These are phyloP conservation scores for Tephrocybe rancida DNA, from an alignment of 768 basidiomycete genomes.

Conservation along the genomic window DNA sequence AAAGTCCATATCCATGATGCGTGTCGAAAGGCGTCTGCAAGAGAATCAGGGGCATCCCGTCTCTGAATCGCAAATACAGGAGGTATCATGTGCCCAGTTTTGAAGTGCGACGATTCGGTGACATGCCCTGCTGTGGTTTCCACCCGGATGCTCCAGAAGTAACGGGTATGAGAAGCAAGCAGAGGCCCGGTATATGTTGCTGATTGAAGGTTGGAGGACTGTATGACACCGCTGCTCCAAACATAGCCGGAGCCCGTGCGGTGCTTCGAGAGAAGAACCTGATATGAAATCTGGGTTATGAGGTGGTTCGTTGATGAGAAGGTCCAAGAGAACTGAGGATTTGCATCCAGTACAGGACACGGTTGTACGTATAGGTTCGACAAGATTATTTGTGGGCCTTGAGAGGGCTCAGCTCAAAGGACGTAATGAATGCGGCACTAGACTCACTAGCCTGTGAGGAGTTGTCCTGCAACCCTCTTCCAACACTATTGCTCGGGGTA, in stretches of 20 bases:
- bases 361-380: slow-evolving; percentile 2
- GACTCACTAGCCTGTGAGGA: too few relatives aligned
- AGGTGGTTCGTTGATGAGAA: slow-evolving; percentile 14
- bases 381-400: slow-evolving; percentile 5
- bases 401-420: too few relatives aligned
- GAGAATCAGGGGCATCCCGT: slow-evolving; percentile 15
- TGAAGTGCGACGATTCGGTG: slow-evolving; percentile 21
- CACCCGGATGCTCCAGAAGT: slow-evolving; percentile 26
- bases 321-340: slow-evolving; percentile 27
- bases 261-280: slow-evolving; percentile 17
- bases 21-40: slow-evolving; percentile 20
- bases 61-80: neutral
- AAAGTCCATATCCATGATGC: slow-evolving; percentile 31
- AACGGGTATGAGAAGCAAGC: slow-evolving; percentile 22
- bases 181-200: slow-evolving; percentile 24
- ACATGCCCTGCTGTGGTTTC: slow-evolving; percentile 18
- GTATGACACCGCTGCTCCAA: slow-evolving; percentile 24
- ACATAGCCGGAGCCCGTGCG: slow-evolving; percentile 17
- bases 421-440: too few relatives aligned
- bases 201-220: slow-evolving; percentile 16
- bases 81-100: slow-evolving; percentile 11
- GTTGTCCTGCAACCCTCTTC: too few relatives aligned
- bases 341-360: neutral
- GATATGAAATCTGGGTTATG: slow-evolving; percentile 24
- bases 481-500: too few relatives aligned